These are phyloP conservation scores for Candida sojae DNA, from an alignment of 1,139 yeast species.

Conservation along the genomic window DNA sequence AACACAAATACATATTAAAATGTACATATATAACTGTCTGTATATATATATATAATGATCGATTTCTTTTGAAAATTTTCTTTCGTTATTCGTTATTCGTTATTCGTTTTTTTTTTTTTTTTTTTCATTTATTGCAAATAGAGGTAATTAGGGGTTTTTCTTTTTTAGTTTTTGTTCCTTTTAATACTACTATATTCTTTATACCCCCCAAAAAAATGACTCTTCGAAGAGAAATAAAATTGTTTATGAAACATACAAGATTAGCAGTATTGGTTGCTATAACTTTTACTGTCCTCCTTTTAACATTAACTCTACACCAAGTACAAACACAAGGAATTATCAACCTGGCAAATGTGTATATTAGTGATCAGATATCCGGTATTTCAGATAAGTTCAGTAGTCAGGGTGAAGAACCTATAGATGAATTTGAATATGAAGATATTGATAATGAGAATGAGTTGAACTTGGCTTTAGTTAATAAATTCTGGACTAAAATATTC, in stretches of 20 bases:
- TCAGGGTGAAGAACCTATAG: not conserved
- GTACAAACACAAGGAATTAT: not conserved
- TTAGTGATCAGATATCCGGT: not conserved
- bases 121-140: too few species aligned
- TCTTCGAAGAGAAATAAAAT: not conserved
- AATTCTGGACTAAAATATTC: conserved; percentile 23
- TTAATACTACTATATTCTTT: too few species aligned
- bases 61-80: too few species aligned
- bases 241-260: not conserved
- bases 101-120: too few species aligned
- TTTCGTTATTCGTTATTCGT: too few species aligned
- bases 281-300: not conserved
- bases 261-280: not conserved
- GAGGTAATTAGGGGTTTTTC: too few species aligned
- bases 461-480: conserved; percentile 3
- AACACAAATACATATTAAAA: too few species aligned
- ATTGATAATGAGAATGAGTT: not conserved
- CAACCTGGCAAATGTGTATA: not conserved
- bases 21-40: too few species aligned
- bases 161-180: too few species aligned
- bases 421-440: not conserved
- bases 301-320: not conserved
- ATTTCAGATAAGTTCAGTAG: not conserved
- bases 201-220: not conserved
- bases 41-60: too few species aligned